Conservation (phyloP, 768 basidiomycete species). For the Dacryopinax spathularia region DNA sequence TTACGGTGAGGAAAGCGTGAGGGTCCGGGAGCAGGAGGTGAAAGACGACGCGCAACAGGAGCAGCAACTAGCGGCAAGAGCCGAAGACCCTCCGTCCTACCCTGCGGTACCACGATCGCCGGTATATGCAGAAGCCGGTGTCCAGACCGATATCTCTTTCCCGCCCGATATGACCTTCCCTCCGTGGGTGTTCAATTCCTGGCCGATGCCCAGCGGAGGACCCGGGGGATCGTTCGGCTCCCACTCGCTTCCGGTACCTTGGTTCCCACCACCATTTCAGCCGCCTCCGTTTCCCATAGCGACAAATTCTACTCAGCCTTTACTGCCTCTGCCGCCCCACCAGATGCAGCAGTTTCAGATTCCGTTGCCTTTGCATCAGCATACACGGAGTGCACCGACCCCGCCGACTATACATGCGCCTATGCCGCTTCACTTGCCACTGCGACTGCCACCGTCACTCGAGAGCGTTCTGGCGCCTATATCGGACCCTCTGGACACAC, state of each 20-base stretch:
- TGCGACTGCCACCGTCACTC: not conserved
- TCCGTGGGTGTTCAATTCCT: not conserved
- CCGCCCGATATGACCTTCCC: not conserved
- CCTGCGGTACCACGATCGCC: not conserved
- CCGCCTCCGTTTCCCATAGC: no score
- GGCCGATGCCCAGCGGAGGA: not conserved
- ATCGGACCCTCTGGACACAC: not conserved
- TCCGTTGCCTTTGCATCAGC: not conserved
- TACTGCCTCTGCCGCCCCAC: not conserved
- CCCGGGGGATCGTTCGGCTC: not conserved
- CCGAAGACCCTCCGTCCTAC: not conserved
- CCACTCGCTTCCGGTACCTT: not conserved
- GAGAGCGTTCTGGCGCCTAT: not conserved
- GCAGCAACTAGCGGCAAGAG: not conserved
- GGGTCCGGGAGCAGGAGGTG: no score
- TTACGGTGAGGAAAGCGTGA: no score
- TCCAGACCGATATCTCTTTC: not conserved
- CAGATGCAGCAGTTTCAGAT: not conserved
- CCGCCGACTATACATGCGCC: not conserved
- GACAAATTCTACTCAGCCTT: not conserved
- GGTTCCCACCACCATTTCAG: not conserved
- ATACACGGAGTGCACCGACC: not conserved
- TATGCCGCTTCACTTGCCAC: not conserved
- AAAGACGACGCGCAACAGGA: not conserved
- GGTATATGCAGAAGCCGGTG: not conserved